Evolutionary conservation across 2,329 filamentous ascomycete species (phyloP).

Genomic region (Endoconidiophora polonica): DNA sequence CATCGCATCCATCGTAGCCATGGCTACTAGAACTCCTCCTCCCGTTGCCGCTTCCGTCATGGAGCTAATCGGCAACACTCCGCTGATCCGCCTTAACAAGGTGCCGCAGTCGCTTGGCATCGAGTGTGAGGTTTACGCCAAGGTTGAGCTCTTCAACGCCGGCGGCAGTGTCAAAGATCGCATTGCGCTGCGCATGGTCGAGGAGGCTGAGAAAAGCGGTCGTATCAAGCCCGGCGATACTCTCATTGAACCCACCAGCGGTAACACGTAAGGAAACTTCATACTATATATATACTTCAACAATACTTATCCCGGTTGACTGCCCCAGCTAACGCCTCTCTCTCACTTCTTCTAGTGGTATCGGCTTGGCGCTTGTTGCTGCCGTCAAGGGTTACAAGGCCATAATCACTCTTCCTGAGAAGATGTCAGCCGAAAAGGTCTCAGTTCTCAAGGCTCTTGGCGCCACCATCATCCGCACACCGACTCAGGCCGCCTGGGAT

Average conservation of each 20-base stretch:
- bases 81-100: conserved; percentile 85
- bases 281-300: not conserved
- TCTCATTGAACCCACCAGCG: conserved; percentile 92
- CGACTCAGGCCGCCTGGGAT: conserved; percentile 89
- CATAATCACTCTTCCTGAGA: conserved; percentile 96
- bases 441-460: conserved; percentile 84
- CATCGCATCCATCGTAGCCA: not conserved
- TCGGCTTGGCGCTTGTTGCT: conserved; percentile 81
- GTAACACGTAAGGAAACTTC: conserved; percentile 51
- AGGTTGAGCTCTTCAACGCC: conserved; percentile 85
- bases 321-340: not conserved
- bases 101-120: conserved; percentile 83
- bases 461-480: conserved; percentile 93
- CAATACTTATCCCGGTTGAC: too few species aligned
- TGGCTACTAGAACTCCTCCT: conserved; percentile 17
- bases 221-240: conserved; percentile 95
- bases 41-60: conserved; percentile 46
- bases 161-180: conserved; percentile 89
- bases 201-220: conserved; percentile 79
- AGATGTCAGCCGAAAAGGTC: conserved; percentile 98
- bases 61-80: conserved; percentile 87
- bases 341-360: conserved; percentile 38
- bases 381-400: conserved; percentile 97
- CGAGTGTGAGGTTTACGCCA: conserved; percentile 75
- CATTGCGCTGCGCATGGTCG: conserved; percentile 93